Base-by-base conservation (phyloP, 768 basidiomycete genomes). In the Clavaria fumosa region DNA sequence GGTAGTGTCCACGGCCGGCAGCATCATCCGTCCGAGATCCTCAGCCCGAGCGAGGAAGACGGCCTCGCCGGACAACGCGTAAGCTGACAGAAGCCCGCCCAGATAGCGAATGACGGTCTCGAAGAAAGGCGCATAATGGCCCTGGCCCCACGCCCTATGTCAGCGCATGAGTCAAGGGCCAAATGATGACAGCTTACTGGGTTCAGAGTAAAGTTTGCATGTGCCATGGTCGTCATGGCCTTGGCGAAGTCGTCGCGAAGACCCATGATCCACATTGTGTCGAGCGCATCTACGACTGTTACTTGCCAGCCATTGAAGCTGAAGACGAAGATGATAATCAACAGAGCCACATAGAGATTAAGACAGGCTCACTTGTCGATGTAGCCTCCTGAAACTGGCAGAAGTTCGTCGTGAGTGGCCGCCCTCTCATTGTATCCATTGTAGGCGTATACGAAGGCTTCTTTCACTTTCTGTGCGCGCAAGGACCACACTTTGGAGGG, bases 81-180 rank as follows among this genome's bases (percentile, higher is more conserved):
- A 75, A 0, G 81, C 78, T 11, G 75, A 78, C 2, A 86, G 63
- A 0, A 85, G 54, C 1, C 85, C 84, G 3, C 85, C 85, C 2
- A 90, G 59, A 44, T 69, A 65, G 4, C 83, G 75, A 42, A 95
- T 96, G 30, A 82, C 73, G 0, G 86, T 91, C 60, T 93, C 83
- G 42, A 84, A 85, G 53, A 77, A 82, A 1, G 77, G 76, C 0
- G 53, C 60, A 46, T 53, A 55, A 44, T 54, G 45, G 39, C 35
- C 32, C 61, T 56, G 21, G 17, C 24, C 17, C 12, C 20, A 5
- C 12, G 31, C 24, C 14, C 20, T 42, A 33, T 15, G 26, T 28
- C 38, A 24, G 12, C 44, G 62, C 50, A 43, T 50, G n/a, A 39
- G 43, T 28, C 30, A 56, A 42, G 9, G n/a, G n/a, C 26, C 14